Percentiles rank a stretch among this genome's conserved stretches.
phyloP scores from a whole-genome alignment of 1,139 yeast species.

The Zygoascus sp. region DNA sequence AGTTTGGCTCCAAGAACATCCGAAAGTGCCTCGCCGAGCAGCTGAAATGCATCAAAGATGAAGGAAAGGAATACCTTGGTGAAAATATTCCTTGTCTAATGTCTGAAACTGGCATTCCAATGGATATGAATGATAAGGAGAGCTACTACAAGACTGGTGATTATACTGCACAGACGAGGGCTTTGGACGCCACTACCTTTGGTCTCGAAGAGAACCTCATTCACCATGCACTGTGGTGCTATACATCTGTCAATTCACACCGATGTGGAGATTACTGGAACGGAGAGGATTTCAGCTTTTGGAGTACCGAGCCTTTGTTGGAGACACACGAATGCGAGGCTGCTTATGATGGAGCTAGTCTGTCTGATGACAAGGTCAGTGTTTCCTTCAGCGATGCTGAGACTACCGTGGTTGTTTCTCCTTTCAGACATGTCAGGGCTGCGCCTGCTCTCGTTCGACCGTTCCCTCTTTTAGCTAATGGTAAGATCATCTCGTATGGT shows the following conservation, averaged over 20 bases:
- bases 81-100: conserved; percentile 58
- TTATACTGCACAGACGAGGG: conserved; percentile 65
- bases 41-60: conserved; percentile 56
- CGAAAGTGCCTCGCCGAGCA: conserved; percentile 64
- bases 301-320: conserved; percentile 41
- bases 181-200: conserved; percentile 69
- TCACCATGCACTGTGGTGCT: conserved; percentile 79
- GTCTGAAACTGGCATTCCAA: conserved; percentile 92
- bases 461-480: conserved; percentile 56
- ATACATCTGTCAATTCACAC: conserved; percentile 63
- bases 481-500: conserved; percentile 46
- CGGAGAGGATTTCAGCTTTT: conserved; percentile 81
- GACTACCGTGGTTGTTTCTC: neutral
- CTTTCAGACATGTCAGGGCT: conserved; percentile 43
- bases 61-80: conserved; percentile 58
- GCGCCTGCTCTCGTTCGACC: conserved; percentile 70
- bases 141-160: conserved; percentile 55
- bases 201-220: conserved; percentile 70
- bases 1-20: conserved; percentile 71
- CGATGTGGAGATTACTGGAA: conserved; percentile 85
- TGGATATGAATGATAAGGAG: conserved; percentile 74
- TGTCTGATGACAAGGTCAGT: conserved; percentile 1
- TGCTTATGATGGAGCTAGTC: neutral
- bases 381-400: conserved; percentile 5
- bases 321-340: conserved; percentile 6